phyloP scores from a whole-genome alignment of 2,329 filamentous ascomycete species.

The Pseudogymnoascus destructans region DNA sequence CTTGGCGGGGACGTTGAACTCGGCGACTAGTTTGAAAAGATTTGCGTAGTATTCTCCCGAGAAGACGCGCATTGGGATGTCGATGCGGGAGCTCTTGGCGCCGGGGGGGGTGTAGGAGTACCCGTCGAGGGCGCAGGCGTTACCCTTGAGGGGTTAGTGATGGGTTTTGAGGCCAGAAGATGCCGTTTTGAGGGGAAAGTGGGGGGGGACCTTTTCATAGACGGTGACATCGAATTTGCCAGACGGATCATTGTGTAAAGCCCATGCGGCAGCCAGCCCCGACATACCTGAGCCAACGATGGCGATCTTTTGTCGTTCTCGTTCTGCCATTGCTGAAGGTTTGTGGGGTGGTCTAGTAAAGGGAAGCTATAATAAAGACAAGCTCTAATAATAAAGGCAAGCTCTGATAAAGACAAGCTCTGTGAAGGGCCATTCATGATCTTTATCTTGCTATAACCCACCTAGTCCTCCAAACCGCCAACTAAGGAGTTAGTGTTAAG shows the following conservation, averaged over 20 bases:
- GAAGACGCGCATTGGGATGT: not conserved
- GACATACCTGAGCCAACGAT: not conserved
- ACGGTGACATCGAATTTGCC: not conserved
- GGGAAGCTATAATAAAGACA: not conserved
- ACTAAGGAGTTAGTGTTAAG: not conserved
- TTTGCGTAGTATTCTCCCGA: not conserved
- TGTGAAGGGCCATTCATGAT: not conserved
- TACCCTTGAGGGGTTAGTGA: not conserved
- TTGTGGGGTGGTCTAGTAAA: not conserved
- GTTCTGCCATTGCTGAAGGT: not conserved
- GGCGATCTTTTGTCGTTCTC: not conserved
- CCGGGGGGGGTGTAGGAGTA: not conserved
- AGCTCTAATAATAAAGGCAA: not conserved
- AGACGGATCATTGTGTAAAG: not conserved
- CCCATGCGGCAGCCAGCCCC: not conserved
- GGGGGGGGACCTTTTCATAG: not conserved
- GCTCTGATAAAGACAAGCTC: not conserved
- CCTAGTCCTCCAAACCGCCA: not conserved
- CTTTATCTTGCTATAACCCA: not conserved
- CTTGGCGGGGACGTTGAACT: not conserved
- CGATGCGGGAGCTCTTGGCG: not conserved
- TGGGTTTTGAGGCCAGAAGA: not conserved
- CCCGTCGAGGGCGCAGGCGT: not conserved
- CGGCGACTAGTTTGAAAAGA: not conserved
- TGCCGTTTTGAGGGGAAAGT: not conserved